phyloP scores from a whole-genome alignment of 139 green algal species.

The Coelastrella sp. region DNA sequence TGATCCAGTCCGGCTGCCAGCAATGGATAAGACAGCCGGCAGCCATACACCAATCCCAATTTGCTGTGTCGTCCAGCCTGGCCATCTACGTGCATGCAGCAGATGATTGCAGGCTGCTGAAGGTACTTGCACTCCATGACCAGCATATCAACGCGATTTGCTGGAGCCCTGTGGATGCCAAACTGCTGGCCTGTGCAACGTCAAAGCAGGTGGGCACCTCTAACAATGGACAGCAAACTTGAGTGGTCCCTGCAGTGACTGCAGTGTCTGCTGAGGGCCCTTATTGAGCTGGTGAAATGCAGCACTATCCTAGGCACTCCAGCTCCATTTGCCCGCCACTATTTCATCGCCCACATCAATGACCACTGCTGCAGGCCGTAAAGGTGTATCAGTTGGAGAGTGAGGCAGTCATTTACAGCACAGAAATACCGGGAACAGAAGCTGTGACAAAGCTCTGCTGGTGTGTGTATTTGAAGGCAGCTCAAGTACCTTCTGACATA shows the following conservation, averaged over 20 bases:
- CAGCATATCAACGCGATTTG: constrained; percentile 49
- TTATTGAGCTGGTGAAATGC: not conserved
- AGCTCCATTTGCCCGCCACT: too few species aligned
- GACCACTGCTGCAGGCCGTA: constrained; percentile 33
- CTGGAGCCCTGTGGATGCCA: constrained; percentile 52
- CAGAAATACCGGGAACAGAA: constrained; percentile 11
- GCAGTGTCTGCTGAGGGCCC: not conserved
- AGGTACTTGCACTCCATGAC: constrained; percentile 53
- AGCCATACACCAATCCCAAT: constrained; percentile 11
- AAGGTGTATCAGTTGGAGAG: constrained; percentile 56
- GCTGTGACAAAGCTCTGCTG: constrained; percentile 20
- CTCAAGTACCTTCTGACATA: too few species aligned
- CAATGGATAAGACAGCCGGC: constrained; percentile 44
- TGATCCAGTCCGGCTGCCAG: constrained; percentile 39
- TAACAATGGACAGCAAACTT: not conserved
- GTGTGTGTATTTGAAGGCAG: not conserved
- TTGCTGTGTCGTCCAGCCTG: constrained; percentile 46
- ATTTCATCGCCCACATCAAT: too few species aligned
- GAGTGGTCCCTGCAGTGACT: not conserved
- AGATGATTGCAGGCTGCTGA: constrained; percentile 34
- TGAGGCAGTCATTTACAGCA: constrained; percentile 22
- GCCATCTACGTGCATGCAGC: constrained; percentile 48
- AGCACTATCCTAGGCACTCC: too few species aligned
- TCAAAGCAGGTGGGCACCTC: constrained; percentile 26
- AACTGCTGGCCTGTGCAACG: constrained; percentile 50